Evolutionary conservation across 495 filamentous ascomycete species (phyloP).

Genomic region (Glarea lozoyensis): DNA sequence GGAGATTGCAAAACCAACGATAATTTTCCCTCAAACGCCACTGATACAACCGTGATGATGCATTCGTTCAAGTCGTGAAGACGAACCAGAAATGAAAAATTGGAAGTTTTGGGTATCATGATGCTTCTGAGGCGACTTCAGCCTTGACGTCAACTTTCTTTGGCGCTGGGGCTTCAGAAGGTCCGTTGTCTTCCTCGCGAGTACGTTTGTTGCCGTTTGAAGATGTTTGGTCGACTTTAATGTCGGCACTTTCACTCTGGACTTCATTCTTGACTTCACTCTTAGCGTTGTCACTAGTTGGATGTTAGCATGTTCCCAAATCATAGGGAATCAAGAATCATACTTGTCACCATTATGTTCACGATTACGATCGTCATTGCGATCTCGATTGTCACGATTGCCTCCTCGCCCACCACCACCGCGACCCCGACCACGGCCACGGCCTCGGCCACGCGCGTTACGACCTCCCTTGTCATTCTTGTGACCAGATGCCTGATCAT

Average conservation of each 20-base stretch:
- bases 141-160: constrained; percentile 44
- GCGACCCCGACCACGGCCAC: constrained; percentile 24
- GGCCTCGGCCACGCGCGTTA: too few relatives aligned
- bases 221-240: not conserved
- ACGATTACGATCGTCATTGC: constrained; percentile 26
- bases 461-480: too few relatives aligned
- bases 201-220: constrained; percentile 18
- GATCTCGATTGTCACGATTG: constrained; percentile 24
- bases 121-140: constrained; percentile 17
- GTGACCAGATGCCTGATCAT: constrained; percentile 59
- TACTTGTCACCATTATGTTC: constrained; percentile 22
- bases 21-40: too few relatives aligned
- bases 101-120: constrained; percentile 18
- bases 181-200: constrained; percentile 17
- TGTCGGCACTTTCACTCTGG: constrained; percentile 11
- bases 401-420: constrained; percentile 22
- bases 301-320: constrained; percentile 15
- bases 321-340: not conserved
- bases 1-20: too few relatives aligned
- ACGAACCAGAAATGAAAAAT: constrained; percentile 7
- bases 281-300: constrained; percentile 21
- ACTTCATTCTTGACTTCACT: constrained; percentile 22
- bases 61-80: too few relatives aligned
- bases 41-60: too few relatives aligned
- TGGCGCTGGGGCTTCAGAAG: constrained; percentile 20